Evolutionary conservation across 2,329 filamentous ascomycete species (phyloP).

Genomic region (Chaetomium olivaceum): DNA sequence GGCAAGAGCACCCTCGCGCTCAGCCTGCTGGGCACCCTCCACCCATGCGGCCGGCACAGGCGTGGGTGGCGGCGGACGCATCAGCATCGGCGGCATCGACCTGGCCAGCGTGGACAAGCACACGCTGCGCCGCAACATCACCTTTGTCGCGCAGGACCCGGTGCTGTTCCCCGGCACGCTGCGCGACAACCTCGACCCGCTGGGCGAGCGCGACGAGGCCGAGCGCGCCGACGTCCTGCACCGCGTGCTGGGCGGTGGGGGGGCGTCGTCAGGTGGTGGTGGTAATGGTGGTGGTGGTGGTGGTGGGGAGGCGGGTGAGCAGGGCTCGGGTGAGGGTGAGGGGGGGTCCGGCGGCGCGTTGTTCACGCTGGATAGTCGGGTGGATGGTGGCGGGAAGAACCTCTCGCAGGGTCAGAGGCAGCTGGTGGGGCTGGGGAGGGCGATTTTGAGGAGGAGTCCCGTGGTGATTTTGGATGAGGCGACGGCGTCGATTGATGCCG

Average conservation of each 20-base stretch:
- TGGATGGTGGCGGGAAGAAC: slow-evolving; percentile 62
- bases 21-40: slow-evolving; percentile 57
- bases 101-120: slow-evolving; percentile 56
- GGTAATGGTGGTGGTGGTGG: too few relatives aligned
- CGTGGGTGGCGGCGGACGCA: slow-evolving; percentile 42
- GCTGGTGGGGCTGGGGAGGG: slow-evolving; percentile 60
- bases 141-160: slow-evolving; percentile 65
- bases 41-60: slow-evolving; percentile 42
- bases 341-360: too few relatives aligned
- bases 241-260: slow-evolving; percentile 55
- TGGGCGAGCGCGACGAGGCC: slow-evolving; percentile 56
- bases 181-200: slow-evolving; percentile 68
- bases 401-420: slow-evolving; percentile 64
- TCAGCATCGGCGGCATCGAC: slow-evolving; percentile 56
- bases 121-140: slow-evolving; percentile 57
- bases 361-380: slow-evolving; percentile 49
- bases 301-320: too few relatives aligned
- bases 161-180: slow-evolving; percentile 61
- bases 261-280: not conserved
- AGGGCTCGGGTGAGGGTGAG: too few relatives aligned
- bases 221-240: slow-evolving; percentile 55
- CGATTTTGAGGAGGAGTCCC: slow-evolving; percentile 60
- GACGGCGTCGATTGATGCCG: slow-evolving; percentile 62
- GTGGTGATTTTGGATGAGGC: slow-evolving; percentile 66
- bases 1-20: slow-evolving; percentile 79